Evolutionary conservation across 2,329 filamentous ascomycete genomes (phyloP), one percentile per base, ranked within the genome.

Genomic region (Neospermospora avenae): DNA sequence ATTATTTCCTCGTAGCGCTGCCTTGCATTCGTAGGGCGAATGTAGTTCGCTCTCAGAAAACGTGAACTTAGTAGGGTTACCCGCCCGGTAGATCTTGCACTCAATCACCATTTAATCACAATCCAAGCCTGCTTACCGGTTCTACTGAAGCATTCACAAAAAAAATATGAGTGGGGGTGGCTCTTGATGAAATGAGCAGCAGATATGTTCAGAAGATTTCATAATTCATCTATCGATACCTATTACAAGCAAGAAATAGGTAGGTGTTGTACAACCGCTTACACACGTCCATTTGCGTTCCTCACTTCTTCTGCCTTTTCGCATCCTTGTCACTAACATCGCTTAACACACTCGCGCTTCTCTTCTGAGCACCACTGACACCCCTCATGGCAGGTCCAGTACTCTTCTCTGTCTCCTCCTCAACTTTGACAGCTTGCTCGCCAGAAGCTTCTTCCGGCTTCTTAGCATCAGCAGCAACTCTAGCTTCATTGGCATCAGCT

Each of bases 271-370:
- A 49, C 28, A 49, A n/a, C 16, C 46, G 49, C 41, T 37, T n/a
- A 13, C 10, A 35, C 55, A 56, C 8, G 16, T 10, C 22, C 6
- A 4, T n/a, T 4, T 31, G 28, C 39, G 22, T 20, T 3, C 5
- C 25, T 56, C 68, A 75, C 59, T 78, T 80, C 68, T 75, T 78
- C 69, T 79, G 77, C 56, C 78, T 75, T 70, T 82, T 82, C 7
- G 72, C 70, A 66, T 77, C 80, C 71, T 80, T 81, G 59, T 91
- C 87, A 72, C 88, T 91, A 5, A 77, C 77, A 16, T 80, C 78
- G 72, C 90, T 93, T 56, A 96, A 73, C 34, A 92, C 90, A 73
- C 91, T 96, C 1, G 90, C 90, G 72, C 91, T 95, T 61, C 91
- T 83, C 77, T 96, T 96, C 65, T 89, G 87, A 59, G 79, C 78